Percentiles rank a stretch among this genome's conserved stretches.
phyloP scores from a whole-genome alignment of 495 filamentous ascomycete genomes.

The Endocarpon pusillum region DNA sequence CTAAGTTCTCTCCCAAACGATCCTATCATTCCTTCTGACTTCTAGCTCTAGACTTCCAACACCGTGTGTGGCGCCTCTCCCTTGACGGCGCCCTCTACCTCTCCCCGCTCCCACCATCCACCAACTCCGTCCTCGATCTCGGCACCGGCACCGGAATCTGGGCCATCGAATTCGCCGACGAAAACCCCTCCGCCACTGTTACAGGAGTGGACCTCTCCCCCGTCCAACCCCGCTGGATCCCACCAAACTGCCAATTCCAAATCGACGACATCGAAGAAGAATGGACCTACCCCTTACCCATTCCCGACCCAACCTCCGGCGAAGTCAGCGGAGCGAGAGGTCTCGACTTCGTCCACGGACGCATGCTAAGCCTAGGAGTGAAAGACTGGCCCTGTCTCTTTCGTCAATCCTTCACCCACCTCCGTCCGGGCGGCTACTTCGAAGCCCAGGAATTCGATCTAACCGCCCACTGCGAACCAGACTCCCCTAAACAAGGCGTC shows the following conservation, averaged over 20 bases:
- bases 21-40: too few relatives aligned
- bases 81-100: conserved; percentile 31
- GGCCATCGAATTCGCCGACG: conserved; percentile 46
- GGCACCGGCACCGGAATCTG: conserved; percentile 44
- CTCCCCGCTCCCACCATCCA: conserved; percentile 22
- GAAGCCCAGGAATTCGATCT: too few relatives aligned
- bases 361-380: conserved; percentile 46
- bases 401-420: conserved; percentile 36
- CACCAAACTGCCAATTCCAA: conserved; percentile 30
- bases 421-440: conserved; percentile 48
- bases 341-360: conserved; percentile 48
- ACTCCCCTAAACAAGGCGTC: too few relatives aligned
- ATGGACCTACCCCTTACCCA: conserved; percentile 32
- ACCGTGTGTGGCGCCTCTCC: conserved; percentile 27
- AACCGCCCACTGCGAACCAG: too few relatives aligned
- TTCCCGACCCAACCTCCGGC: too few relatives aligned
- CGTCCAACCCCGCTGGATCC: conserved; percentile 33
- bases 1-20: too few relatives aligned
- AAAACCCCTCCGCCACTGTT: conserved; percentile 35
- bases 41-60: conserved; percentile 31
- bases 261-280: conserved; percentile 33
- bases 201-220: conserved; percentile 47
- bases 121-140: conserved; percentile 27
- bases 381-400: conserved; percentile 44
- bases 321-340: too few relatives aligned